Base-by-base conservation (phyloP, 805 yeast species). In the Metschnikowia baotianmanensis region DNA sequence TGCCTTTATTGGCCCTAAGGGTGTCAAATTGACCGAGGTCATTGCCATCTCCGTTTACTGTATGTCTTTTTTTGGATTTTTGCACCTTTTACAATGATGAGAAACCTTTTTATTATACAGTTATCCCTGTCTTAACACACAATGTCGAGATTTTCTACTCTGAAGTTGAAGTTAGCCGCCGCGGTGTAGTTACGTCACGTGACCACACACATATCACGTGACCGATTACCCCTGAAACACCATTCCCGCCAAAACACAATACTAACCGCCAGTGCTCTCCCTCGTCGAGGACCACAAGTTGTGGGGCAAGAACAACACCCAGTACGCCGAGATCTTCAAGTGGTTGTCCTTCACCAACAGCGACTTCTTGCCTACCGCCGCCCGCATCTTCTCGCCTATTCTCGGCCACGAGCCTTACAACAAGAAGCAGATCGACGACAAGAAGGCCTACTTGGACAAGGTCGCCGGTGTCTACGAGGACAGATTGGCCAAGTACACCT, bases 111-210 rank as follows among this genome's bases (percentile, higher is more conserved):
- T 50, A 63, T 68, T 68, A 70, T 62, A 82, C 87, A 82, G 87
- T 82, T 82, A 82, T 82, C 87, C 87, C 87, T 82, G 87, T 82
- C 87, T 82, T 81, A 82, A 82, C 63, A 79, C 50, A 79, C 61
- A 59, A 76, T 82, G 86, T 81, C 86, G 86, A 82, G 83, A 72
- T 64, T 65, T 49, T 65, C 51, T 45, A 71, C 51, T 74, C 83
- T 78, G 83, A 79, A 62, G 60, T 16, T 16, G n/a, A n/a, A n/a
- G n/a, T n/a, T n/a, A n/a, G n/a, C n/a, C n/a, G n/a, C n/a, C n/a
- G n/a, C n/a, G n/a, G n/a, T n/a, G n/a, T n/a, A n/a, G n/a, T n/a
- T n/a, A 30, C 25, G 18, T 5, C 21, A 23, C 27, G 15, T 25
- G 19, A 15, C 20, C n/a, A n/a, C 26, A 11, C n/a, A 23, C 26